Evolutionary conservation across 2,329 filamentous ascomycete genomes (phyloP).

Genomic region (Penicillium sp.): DNA sequence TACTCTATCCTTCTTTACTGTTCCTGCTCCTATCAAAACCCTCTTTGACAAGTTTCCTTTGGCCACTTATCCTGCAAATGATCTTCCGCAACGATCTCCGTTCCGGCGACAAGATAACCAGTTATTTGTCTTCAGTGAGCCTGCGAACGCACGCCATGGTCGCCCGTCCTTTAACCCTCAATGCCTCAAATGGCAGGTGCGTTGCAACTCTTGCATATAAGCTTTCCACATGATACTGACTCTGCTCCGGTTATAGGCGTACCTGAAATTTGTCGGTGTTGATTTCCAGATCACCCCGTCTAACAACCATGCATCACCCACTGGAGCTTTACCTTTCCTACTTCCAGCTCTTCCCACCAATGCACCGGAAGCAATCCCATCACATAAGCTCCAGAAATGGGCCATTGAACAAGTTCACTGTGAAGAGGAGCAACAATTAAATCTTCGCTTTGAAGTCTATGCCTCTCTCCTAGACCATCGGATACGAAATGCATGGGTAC

Average conservation of each 20-base stretch:
- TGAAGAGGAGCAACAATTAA: conserved; percentile 51
- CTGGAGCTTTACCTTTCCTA: conserved; percentile 84
- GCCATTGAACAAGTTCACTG: conserved; percentile 53
- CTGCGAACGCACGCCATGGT: conserved; percentile 60
- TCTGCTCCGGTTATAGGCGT: conserved; percentile 58
- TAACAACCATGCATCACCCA: conserved; percentile 90
- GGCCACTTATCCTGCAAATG: conserved; percentile 69
- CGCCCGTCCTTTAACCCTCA: conserved; percentile 83
- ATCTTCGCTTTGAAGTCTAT: conserved; percentile 70
- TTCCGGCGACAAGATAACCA: conserved; percentile 51
- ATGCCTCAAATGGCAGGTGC: conserved; percentile 94
- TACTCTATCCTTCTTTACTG: conserved; percentile 37
- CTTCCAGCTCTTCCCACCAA: conserved; percentile 55
- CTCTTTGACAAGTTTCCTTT: conserved; percentile 87
- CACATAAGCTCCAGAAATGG: conserved; percentile 69
- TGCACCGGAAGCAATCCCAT: conserved; percentile 53
- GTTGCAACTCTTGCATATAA: neutral
- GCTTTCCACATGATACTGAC: conserved; percentile 6
- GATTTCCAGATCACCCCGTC: conserved; percentile 67
- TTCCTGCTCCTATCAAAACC: conserved; percentile 71
- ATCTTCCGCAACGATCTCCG: conserved; percentile 65
- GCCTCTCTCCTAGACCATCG: conserved; percentile 71
- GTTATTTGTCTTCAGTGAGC: conserved; percentile 74
- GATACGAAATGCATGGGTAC: conserved; percentile 83
- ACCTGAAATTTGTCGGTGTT: conserved; percentile 73